Evolutionary conservation across 2,329 filamentous ascomycete genomes (phyloP), one percentile per base, ranked within the genome.

Genomic region (Penicillium occitanis): DNA sequence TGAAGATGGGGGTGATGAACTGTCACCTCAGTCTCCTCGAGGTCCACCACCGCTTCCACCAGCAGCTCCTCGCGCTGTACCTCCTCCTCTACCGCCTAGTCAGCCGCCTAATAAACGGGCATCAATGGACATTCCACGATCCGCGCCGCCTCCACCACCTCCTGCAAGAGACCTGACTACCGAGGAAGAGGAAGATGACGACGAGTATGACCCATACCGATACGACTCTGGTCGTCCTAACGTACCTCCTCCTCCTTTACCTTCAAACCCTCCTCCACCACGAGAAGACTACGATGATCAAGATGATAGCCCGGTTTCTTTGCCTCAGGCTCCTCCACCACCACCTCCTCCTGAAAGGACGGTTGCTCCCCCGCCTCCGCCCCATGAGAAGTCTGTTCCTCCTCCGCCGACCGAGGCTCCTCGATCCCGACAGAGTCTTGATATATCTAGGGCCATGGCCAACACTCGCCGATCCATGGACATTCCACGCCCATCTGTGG

Each of bases 61-160:
- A 55, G 75, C 81, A 67, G 85, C 85, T 61, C 88, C 88, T 13
- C 84, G 87, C 71, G 85, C 82, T 62, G 79, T 85, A 14, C 89
- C 89, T 13, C 90, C 90, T 2, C 89, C 89, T 1, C 82, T 90
- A 58, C 89, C 90, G 19, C 89, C 90, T 25, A 83, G 79, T 68
- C 87, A 89, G 68, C 85, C 87, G 11, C 83, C 82, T 55, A 83
- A 82, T 64, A 81, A 80, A 66, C 83, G 91, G 66, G 82, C 83
- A 64, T 95, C 91, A 1, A 78, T 88, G 58, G 92, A 96, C 72
- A 84, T 86, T 64, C 91, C 91, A 57, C 86, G 91, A 69, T 87
- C 82, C 60, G 87, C 87, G 44, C 91, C 87, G 53, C 90, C 90
- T 2, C 89, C 89, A 5, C 66, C 74, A 17, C 79, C 79, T 19